Conservation (phyloP, 2,329 filamentous ascomycete genomes). For the Aspergillus jensenii region DNA sequence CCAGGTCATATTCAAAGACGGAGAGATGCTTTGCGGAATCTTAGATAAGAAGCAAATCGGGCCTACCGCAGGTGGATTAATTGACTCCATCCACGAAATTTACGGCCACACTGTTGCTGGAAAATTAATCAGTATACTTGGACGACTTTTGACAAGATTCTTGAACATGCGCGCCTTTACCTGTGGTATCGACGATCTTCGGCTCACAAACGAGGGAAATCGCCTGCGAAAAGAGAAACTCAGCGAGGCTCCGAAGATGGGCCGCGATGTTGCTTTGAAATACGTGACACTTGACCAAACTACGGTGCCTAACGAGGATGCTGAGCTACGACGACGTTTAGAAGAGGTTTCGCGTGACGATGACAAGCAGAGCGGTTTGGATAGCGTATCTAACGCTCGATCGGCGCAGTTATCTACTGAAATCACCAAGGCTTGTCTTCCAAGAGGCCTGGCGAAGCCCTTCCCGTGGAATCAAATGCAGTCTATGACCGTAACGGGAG, state of each 20-base stretch:
- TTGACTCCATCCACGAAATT: constrained; percentile 90
- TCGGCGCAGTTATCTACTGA: constrained; percentile 70
- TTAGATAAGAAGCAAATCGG: constrained; percentile 96
- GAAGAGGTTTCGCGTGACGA: constrained; percentile 92
- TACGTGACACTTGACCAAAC: constrained; percentile 80
- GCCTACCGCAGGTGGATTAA: constrained; percentile 78
- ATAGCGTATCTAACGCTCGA: constrained; percentile 76
- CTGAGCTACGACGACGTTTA: constrained; percentile 72
- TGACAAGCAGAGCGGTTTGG: constrained; percentile 84
- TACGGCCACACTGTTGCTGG: constrained; percentile 87
- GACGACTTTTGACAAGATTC: constrained; percentile 82
- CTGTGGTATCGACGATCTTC: constrained; percentile 94
- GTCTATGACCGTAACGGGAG: constrained; percentile 94
- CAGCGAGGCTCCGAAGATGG: constrained; percentile 65
- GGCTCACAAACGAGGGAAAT: constrained; percentile 79
- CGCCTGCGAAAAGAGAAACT: constrained; percentile 67
- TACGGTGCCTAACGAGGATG: constrained; percentile 62
- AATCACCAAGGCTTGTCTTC: constrained; percentile 78
- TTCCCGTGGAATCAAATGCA: constrained; percentile 99
- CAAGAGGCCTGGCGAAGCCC: constrained; percentile 77
- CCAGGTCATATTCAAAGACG: constrained; percentile 76
- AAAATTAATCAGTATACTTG: constrained; percentile 83
- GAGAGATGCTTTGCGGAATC: constrained; percentile 85
- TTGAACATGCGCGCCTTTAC: constrained; percentile 93
- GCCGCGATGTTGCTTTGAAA: constrained; percentile 76